Evolutionary conservation across 352 stramenopile genomes (phyloP).

Genomic region (Phytophthora idaei): DNA sequence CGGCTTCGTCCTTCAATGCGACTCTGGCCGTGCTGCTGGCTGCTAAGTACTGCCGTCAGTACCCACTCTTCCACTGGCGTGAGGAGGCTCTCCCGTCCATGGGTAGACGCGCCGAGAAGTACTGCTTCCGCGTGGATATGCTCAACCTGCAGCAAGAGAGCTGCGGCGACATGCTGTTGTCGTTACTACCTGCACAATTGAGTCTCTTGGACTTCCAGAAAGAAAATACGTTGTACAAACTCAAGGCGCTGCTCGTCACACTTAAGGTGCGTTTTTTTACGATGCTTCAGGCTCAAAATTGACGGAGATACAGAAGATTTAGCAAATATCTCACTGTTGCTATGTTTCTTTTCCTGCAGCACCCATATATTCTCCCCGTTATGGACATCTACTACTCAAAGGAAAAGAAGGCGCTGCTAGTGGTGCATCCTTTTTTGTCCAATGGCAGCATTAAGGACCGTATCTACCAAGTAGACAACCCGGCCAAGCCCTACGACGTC

Average conservation of each 20-base stretch:
- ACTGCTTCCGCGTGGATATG: constrained; percentile 74
- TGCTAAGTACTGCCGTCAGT: constrained; percentile 72
- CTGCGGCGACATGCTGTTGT: constrained; percentile 64
- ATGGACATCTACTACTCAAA: constrained; percentile 71
- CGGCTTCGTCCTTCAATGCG: constrained; percentile 56
- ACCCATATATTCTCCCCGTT: constrained; percentile 74
- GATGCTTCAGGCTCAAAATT: not conserved
- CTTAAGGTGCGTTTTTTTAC: constrained; percentile 48
- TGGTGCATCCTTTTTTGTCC: constrained; percentile 67
- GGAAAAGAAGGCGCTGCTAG: constrained; percentile 66
- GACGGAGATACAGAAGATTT: not conserved
- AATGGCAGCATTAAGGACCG: constrained; percentile 70
- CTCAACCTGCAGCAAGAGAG: constrained; percentile 63
- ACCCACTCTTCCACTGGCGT: constrained; percentile 72
- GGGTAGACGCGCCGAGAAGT: constrained; percentile 65
- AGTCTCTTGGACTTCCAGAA: constrained; percentile 70
- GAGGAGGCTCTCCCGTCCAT: constrained; percentile 71
- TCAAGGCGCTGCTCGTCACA: constrained; percentile 80
- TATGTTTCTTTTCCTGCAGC: constrained; percentile 31
- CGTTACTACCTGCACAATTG: constrained; percentile 55
- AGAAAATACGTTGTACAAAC: constrained; percentile 63
- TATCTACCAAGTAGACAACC: constrained; percentile 53
- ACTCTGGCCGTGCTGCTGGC: constrained; percentile 74
- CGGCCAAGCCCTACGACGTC: constrained; percentile 45
- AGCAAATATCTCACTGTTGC: constrained; percentile 1